Percentiles rank a stretch among this genome's conserved stretches.
These are phyloP conservation scores for Adansonia madagascariensis DNA, from an alignment of 441 rosid species.

Conservation along the genomic window DNA sequence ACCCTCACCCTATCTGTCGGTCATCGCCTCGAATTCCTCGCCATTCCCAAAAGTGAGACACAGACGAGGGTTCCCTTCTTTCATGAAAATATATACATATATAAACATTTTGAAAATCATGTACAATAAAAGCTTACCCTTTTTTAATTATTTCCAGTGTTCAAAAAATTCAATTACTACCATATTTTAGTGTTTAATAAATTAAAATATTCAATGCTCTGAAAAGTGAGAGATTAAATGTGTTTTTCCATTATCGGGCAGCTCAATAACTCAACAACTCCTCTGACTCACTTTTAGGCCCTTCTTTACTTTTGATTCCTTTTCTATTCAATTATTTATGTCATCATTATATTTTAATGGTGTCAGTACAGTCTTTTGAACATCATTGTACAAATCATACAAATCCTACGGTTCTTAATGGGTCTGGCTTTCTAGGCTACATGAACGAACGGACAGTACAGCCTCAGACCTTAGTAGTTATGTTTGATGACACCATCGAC, in stretches of 20 bases:
- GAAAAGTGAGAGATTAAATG: conserved; percentile 40
- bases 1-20: conserved; percentile 51
- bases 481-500: conserved; percentile 41
- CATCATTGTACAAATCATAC: conserved; percentile 20
- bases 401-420: conserved; percentile 43
- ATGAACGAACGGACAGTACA: conserved; percentile 21
- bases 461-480: background rate
- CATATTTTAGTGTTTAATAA: no score
- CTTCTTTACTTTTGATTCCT: conserved; percentile 58
- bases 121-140: background rate
- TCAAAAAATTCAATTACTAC: background rate
- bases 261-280: conserved; percentile 87
- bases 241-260: conserved; percentile 52
- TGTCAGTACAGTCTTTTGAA: background rate
- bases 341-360: conserved; percentile 35
- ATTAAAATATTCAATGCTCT: background rate
- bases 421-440: conserved; percentile 27
- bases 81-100: conserved; percentile 6
- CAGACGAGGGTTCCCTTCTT: conserved; percentile 47
- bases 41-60: conserved; percentile 48
- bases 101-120: background rate
- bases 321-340: conserved; percentile 48
- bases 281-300: conserved; percentile 70
- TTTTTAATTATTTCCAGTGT: background rate
- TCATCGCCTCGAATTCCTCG: conserved; percentile 51